A percentile compares a stretch with the other conserved stretches of the same genome.
phyloP scores from a whole-genome alignment of 2,329 filamentous ascomycete species.

The Pezicula rhizophila region DNA sequence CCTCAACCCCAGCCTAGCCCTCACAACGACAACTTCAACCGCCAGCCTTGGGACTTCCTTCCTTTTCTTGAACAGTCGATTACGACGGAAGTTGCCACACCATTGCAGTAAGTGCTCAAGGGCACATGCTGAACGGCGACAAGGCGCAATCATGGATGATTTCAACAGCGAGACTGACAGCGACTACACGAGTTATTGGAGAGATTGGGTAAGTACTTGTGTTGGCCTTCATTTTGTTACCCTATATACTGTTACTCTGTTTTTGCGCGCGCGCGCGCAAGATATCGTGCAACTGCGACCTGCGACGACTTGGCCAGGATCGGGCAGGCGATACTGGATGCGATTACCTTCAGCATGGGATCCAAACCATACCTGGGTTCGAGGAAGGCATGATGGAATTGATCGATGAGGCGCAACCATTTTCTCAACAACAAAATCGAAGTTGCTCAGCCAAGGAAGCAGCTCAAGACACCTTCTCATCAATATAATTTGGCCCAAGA shows the following conservation, averaged over 20 bases:
- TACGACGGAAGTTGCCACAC: constrained; percentile 15
- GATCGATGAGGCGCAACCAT: too few relatives aligned
- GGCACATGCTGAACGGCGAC: constrained; percentile 23
- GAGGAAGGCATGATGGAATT: too few relatives aligned
- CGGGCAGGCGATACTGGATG: too few relatives aligned
- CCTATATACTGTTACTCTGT: neutral
- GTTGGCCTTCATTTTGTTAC: constrained; percentile 11
- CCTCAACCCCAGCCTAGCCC: neutral
- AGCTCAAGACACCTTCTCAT: too few relatives aligned
- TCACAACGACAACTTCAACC: neutral
- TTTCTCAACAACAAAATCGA: too few relatives aligned
- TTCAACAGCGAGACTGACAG: constrained; percentile 97
- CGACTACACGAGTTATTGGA: constrained; percentile 98
- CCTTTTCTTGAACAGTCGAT: constrained; percentile 1
- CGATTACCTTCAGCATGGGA: too few relatives aligned
- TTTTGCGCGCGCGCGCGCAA: too few relatives aligned
- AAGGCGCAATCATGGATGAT: constrained; percentile 68
- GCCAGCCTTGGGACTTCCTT: constrained; percentile 2
- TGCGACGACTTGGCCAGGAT: too few relatives aligned
- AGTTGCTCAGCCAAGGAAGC: too few relatives aligned
- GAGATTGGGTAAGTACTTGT: constrained; percentile 80
- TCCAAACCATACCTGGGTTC: too few relatives aligned
- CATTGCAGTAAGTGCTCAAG: constrained; percentile 20
- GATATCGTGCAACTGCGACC: too few relatives aligned
- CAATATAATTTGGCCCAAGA: too few relatives aligned